Base-by-base conservation (phyloP, 495 filamentous ascomycete genomes). In the Mytilinidion resinicola region DNA sequence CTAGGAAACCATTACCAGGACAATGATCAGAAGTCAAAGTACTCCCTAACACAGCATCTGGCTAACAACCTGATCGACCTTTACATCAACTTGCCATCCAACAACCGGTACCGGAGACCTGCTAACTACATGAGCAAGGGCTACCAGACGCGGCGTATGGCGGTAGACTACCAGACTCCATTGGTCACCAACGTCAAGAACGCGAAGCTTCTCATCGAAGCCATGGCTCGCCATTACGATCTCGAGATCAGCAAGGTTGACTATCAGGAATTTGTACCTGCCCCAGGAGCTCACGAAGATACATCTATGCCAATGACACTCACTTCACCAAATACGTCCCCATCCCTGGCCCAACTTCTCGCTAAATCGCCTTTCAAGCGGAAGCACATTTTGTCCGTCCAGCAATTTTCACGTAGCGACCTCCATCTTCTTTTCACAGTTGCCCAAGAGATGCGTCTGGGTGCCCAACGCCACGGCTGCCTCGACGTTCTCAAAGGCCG, bases 131-230 rank as follows among this genome's bases (percentile, higher is more conserved):
- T 98, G 86, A 96, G 90, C 71, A 91, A 89, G 73, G 93, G 93
- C 53, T 98, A 98, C 72, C 84, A 85, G 61, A 96, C 93, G 35
- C 82, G 93, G 69, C 85, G 93, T 64, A 96, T 98, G 93, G 93
- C 93, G 30, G 93, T 98, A 19, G 93, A 98, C 73, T 98, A 96
- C 74, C 92, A 96, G 72, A 95, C 92, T 41, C 93, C 93, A 39
- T 74, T 98, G 63, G 91, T 98, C 33, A 98, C 93, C 48, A 98
- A 98, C 67, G 93, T 98, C 67, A 98, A 98, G 80, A 98, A 96
- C 66, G 93, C 93, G 41, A 98, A 98, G 78, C 87, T 98, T 54
- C 72, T 98, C 44, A 87, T 98, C 62, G 93, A 98, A 72, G 93
- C 93, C 14, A 86, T 98, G 61, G 84, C 91, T 53, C 83, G 93